A percentile compares a stretch with the other conserved stretches of the same genome.
phyloP scores from a whole-genome alignment of 2,329 filamentous ascomycete genomes.

The Cladorrhinum sp. region DNA sequence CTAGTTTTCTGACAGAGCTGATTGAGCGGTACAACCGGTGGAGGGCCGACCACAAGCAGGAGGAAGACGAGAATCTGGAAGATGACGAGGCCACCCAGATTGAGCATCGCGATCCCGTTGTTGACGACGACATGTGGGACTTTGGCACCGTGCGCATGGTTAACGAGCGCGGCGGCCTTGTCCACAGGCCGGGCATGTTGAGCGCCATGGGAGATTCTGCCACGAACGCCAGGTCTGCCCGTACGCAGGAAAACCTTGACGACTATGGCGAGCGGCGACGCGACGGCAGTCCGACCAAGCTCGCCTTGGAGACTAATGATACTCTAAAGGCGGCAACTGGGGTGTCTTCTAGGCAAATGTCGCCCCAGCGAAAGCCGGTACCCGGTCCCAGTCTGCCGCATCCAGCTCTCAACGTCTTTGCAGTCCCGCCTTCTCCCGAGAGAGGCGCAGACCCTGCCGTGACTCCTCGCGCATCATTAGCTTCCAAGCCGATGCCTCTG shows the following conservation, averaged over 20 bases:
- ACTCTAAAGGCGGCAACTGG: slow-evolving; percentile 53
- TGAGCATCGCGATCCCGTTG: slow-evolving; percentile 39
- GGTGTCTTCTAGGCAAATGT: slow-evolving; percentile 52
- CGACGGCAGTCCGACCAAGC: slow-evolving; percentile 52
- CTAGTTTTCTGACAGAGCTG: slow-evolving; percentile 91
- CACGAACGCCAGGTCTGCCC: slow-evolving; percentile 68
- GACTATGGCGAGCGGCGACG: slow-evolving; percentile 53
- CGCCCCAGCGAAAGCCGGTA: slow-evolving; percentile 58
- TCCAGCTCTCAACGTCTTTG: slow-evolving; percentile 43
- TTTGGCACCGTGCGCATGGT: slow-evolving; percentile 91
- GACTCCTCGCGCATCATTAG: slow-evolving; percentile 44
- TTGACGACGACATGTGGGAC: slow-evolving; percentile 91
- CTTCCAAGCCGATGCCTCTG: slow-evolving; percentile 45
- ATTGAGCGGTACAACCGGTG: slow-evolving; percentile 89
- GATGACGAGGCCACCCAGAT: slow-evolving; percentile 44
- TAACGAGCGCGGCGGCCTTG: slow-evolving; percentile 59
- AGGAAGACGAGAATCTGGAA: slow-evolving; percentile 64
- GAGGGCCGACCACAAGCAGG: slow-evolving; percentile 74
- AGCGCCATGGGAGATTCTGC: slow-evolving; percentile 76
- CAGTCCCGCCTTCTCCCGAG: too few relatives aligned
- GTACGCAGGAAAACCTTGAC: slow-evolving; percentile 46
- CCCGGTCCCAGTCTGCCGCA: slow-evolving; percentile 49
- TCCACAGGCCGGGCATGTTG: slow-evolving; percentile 57
- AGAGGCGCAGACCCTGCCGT: too few relatives aligned
- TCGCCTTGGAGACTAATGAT: slow-evolving; percentile 43